These are phyloP conservation scores for Royoungia palumana DNA, from an alignment of 768 basidiomycete species.

Conservation along the genomic window DNA sequence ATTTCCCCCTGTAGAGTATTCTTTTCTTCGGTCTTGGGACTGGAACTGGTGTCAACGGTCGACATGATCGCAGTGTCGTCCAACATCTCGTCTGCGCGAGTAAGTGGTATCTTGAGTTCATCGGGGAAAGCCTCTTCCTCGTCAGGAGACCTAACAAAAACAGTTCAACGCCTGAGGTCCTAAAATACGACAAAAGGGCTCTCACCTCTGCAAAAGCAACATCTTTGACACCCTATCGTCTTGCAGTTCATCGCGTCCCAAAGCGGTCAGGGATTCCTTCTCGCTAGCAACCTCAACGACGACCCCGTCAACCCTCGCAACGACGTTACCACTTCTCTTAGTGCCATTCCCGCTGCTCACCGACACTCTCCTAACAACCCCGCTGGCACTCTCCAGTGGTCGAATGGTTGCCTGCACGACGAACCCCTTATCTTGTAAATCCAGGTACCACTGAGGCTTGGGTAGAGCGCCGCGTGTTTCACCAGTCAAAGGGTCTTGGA, in stretches of 20 bases:
- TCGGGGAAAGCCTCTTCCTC: conserved; percentile 58
- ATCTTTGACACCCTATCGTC: conserved; percentile 67
- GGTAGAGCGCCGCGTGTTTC: conserved; percentile 55
- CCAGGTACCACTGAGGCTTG: conserved; percentile 70
- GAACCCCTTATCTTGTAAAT: conserved; percentile 58
- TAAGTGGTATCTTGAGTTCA: conserved; percentile 58
- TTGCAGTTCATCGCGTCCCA: conserved; percentile 75
- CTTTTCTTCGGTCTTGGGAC: conserved; percentile 18
- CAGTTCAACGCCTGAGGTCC: conserved; percentile 1
- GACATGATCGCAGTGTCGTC: conserved; percentile 34
- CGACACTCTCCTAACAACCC: neutral
- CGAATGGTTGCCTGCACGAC: conserved; percentile 55
- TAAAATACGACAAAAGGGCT: neutral
- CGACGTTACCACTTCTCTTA: conserved; percentile 13
- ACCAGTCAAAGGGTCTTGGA: conserved; percentile 79
- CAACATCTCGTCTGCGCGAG: conserved; percentile 56
- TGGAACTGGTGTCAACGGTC: conserved; percentile 11
- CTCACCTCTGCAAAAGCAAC: conserved; percentile 65
- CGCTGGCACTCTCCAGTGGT: conserved; percentile 39
- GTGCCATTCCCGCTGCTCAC: neutral
- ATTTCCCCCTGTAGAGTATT: conserved; percentile 17
- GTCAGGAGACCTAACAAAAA: conserved; percentile 44
- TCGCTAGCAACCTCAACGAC: conserved; percentile 54
- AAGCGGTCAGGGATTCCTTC: conserved; percentile 68
- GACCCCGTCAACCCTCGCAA: conserved; percentile 36